Evolutionary conservation across 2,329 filamentous ascomycete genomes (phyloP).

Genomic region (Fusarium cicatricum): DNA sequence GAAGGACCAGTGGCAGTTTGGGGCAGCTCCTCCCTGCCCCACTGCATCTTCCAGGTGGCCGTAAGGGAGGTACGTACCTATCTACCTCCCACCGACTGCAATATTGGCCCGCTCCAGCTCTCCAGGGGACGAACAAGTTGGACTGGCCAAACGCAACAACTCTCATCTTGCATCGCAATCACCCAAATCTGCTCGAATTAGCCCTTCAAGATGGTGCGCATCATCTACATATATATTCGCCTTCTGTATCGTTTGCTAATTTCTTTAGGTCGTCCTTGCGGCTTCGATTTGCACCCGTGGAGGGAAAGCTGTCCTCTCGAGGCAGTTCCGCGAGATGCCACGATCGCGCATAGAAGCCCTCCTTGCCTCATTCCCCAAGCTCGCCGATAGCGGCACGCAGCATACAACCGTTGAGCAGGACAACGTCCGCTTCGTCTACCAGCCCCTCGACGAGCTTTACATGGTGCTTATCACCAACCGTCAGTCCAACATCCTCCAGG

Average conservation of each 20-base stretch:
- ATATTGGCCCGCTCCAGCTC: constrained; percentile 44
- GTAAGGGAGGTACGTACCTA: constrained; percentile 37
- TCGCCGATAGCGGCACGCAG: constrained; percentile 93
- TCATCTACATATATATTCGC: constrained; percentile 1
- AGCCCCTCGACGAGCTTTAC: constrained; percentile 98
- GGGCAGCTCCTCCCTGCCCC: constrained; percentile 15
- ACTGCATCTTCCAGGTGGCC: constrained; percentile 29
- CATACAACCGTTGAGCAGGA: constrained; percentile 99
- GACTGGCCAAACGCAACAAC: constrained; percentile 33
- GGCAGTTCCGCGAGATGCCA: constrained; percentile 98
- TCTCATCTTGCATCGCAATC: constrained; percentile 31
- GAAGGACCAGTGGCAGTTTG: neutral
- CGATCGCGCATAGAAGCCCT: constrained; percentile 96
- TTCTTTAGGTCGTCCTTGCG: constrained; percentile 87
- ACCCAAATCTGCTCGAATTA: constrained; percentile 30
- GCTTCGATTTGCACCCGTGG: constrained; percentile 98
- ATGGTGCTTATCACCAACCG: constrained; percentile 99
- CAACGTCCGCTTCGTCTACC: constrained; percentile 99
- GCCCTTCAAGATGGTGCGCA: constrained; percentile 52
- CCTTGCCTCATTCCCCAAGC: constrained; percentile 96
- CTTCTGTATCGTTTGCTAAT: constrained; percentile 31
- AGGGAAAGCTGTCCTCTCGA: constrained; percentile 96
- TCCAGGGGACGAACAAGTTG: constrained; percentile 39
- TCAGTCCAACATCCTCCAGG: constrained; percentile 98
- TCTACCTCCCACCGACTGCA: constrained; percentile 39